phyloP scores from a whole-genome alignment of 179 eudicot species.

The Heliamphora pulchella region DNA sequence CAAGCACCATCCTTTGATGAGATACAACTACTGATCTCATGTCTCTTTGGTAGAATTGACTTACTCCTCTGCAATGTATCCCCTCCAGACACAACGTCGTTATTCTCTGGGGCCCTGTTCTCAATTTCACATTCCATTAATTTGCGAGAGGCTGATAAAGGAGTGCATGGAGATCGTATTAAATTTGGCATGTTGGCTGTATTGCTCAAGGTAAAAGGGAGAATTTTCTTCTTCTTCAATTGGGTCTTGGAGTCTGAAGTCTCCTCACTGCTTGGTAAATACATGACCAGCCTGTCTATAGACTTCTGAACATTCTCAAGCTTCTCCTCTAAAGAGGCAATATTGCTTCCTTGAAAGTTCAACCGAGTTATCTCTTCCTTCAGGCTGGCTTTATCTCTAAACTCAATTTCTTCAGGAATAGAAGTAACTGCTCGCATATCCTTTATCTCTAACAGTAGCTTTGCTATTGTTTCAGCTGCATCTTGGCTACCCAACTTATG shows the following conservation, averaged over 20 bases:
- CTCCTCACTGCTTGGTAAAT: conserved; percentile 40
- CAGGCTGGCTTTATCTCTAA: conserved; percentile 53
- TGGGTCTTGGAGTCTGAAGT: conserved; percentile 44
- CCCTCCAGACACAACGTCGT: conserved; percentile 19
- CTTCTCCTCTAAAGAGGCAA: conserved; percentile 73
- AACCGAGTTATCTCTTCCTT: conserved; percentile 75
- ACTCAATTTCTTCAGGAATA: conserved; percentile 39
- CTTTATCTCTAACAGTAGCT: conserved; percentile 75
- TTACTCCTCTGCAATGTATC: conserved; percentile 31
- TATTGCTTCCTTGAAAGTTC: conserved; percentile 53
- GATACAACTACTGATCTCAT: conserved; percentile 27
- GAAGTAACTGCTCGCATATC: conserved; percentile 46
- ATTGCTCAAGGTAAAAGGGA: conserved; percentile 56
- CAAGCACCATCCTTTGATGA: conserved; percentile 59
- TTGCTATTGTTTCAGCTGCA: conserved; percentile 71
- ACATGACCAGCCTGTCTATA: conserved; percentile 58
- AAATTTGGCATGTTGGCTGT: conserved; percentile 56
- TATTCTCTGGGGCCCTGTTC: conserved; percentile 47
- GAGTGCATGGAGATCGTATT: conserved; percentile 79
- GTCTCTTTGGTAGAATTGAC: conserved; percentile 33
- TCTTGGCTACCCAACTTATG: conserved; percentile 67
- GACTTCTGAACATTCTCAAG: conserved; percentile 87
- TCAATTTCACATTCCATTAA: conserved; percentile 48
- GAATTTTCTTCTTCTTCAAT: conserved; percentile 53
- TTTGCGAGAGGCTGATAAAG: conserved; percentile 52